Evolutionary conservation across 78 protist genomes (phyloP).

Genomic region (Diacronema lutheri): DNA sequence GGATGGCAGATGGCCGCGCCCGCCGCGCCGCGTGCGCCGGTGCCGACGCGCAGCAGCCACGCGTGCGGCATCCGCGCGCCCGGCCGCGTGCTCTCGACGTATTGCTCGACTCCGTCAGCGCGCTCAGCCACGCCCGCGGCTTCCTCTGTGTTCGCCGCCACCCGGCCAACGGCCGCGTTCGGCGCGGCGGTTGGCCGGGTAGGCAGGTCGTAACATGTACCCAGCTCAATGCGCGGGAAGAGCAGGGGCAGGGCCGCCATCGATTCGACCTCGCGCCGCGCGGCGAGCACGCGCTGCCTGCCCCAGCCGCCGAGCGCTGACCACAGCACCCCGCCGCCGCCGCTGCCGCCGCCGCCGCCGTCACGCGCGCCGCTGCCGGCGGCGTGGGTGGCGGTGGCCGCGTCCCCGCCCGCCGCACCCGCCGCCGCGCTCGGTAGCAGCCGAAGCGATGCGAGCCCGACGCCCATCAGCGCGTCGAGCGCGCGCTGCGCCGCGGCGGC

Average conservation of each 20-base stretch:
- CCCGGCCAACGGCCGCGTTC: neutral
- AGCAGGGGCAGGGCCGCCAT: neutral
- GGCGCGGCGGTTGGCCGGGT: neutral
- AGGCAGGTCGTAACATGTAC: neutral
- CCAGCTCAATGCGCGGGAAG: neutral
- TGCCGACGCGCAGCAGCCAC: too few species aligned
- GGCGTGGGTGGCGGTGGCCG: too few species aligned
- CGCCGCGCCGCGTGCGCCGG: neutral
- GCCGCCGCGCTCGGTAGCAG: neutral
- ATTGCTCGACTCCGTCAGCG: neutral
- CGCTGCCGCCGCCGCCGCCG: too few species aligned
- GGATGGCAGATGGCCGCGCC: neutral
- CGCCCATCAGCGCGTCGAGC: neutral
- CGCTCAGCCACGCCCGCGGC: neutral
- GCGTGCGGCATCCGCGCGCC: slow-evolving; percentile 2
- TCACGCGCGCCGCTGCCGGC: too few species aligned
- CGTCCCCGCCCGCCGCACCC: too few species aligned
- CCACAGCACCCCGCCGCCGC: too few species aligned
- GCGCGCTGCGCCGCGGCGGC: neutral
- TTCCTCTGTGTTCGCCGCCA: neutral
- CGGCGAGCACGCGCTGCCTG: too few species aligned
- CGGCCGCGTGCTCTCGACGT: neutral
- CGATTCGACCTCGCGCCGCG: too few species aligned
- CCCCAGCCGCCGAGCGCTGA: too few species aligned
- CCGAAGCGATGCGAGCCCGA: neutral